phyloP scores from a whole-genome alignment of 2,329 filamentous ascomycete genomes.

The Fusarium compactum region DNA sequence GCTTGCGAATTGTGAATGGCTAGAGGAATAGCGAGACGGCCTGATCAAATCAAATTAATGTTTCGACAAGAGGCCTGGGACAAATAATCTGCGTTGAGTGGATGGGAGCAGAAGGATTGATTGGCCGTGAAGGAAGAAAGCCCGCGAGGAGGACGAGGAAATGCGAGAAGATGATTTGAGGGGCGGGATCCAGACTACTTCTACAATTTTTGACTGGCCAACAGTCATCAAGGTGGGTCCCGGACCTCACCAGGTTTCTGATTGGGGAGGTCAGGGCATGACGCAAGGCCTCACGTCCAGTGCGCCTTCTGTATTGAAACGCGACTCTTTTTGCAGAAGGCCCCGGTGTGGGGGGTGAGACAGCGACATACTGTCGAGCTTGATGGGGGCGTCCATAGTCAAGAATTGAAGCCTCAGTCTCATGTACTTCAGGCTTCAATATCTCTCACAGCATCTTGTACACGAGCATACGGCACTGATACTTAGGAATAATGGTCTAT shows the following conservation, averaged over 20 bases:
- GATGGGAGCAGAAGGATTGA: conserved; percentile 56
- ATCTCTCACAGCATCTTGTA: not conserved
- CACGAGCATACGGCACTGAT: not conserved
- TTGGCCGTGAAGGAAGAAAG: conserved; percentile 61
- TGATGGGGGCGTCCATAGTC: not conserved
- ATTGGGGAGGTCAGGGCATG: conserved; percentile 50
- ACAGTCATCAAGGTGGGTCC: conserved; percentile 58
- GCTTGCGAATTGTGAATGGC: conserved; percentile 49
- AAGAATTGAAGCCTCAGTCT: not conserved
- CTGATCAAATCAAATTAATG: conserved; percentile 39
- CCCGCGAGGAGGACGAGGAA: conserved; percentile 56
- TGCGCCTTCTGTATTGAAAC: conserved; percentile 1
- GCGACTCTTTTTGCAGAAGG: not conserved
- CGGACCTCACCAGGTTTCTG: conserved; percentile 42
- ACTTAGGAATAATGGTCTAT: not conserved
- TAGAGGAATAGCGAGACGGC: conserved; percentile 41
- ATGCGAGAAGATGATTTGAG: conserved; percentile 66
- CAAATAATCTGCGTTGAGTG: conserved; percentile 53
- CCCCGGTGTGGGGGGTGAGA: not conserved
- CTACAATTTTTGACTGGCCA: conserved; percentile 63
- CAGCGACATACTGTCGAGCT: no score
- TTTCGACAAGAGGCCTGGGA: conserved; percentile 46
- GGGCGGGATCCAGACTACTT: conserved; percentile 57
- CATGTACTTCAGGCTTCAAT: not conserved
- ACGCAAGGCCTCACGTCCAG: conserved; percentile 39